Conservation (phyloP, 2,329 filamentous ascomycete species). For the Aspergillus novofumigatus region DNA sequence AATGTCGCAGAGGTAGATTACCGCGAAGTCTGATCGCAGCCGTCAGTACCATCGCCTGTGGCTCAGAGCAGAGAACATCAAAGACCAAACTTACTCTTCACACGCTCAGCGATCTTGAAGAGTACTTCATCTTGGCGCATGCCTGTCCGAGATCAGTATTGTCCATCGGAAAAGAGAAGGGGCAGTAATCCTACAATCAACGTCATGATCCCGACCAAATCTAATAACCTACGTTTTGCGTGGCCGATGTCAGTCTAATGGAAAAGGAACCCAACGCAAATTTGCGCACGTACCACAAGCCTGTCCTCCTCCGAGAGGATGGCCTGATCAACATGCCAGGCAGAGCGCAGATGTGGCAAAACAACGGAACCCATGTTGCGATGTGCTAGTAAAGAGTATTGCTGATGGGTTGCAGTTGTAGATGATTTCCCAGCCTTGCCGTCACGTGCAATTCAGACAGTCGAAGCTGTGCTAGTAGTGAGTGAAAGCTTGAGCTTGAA, state of each 20-base stretch:
- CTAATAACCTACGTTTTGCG: slow-evolving; percentile 66
- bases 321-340: slow-evolving; percentile 98
- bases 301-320: slow-evolving; percentile 89
- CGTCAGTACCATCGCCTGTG: not conserved
- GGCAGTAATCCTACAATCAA: slow-evolving; percentile 52
- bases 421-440: not conserved
- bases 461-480: no score
- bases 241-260: not conserved
- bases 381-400: not conserved
- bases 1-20: slow-evolving; percentile 88
- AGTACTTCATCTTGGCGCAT: slow-evolving; percentile 89
- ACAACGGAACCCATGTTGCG: slow-evolving; percentile 73
- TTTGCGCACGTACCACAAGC: slow-evolving; percentile 44
- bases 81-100: slow-evolving; percentile 58
- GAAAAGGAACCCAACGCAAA: not conserved
- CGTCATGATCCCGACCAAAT: slow-evolving; percentile 82
- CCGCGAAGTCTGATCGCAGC: slow-evolving; percentile 35
- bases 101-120: slow-evolving; percentile 85
- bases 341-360: slow-evolving; percentile 82
- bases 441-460: slow-evolving; percentile 3
- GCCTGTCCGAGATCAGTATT: slow-evolving; percentile 32
- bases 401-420: not conserved
- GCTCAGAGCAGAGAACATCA: not conserved
- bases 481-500: not conserved
- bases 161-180: not conserved